Evolutionary conservation across 805 yeast species (phyloP).

Genomic region (Ogataea sp.): DNA sequence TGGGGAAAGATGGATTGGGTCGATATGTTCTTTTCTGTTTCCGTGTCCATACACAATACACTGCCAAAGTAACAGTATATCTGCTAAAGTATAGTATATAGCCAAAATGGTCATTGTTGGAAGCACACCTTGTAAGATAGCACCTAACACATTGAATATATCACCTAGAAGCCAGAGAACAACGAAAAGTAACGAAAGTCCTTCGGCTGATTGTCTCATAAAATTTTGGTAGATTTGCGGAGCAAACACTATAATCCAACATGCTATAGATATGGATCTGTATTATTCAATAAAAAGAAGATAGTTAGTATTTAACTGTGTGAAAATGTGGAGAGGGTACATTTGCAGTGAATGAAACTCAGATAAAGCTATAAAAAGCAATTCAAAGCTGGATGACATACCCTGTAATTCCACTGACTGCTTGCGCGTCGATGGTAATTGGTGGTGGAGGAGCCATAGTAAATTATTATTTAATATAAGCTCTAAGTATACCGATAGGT

Average conservation of each 20-base stretch:
- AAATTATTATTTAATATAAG: background rate
- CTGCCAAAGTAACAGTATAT: conserved; percentile 74
- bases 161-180: conserved; percentile 92
- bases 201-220: conserved; percentile 78
- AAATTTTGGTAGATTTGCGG: conserved; percentile 95
- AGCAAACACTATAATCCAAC: conserved; percentile 97
- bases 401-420: conserved; percentile 71
- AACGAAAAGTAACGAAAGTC: conserved; percentile 79
- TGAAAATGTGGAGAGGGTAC: no score
- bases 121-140: conserved; percentile 79
- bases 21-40: conserved; percentile 37
- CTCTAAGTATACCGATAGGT: no score
- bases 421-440: conserved; percentile 55
- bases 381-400: conserved; percentile 7
- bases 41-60: conserved; percentile 73
- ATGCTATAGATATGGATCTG: conserved; percentile 85
- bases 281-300: background rate
- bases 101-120: conserved; percentile 95
- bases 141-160: conserved; percentile 87
- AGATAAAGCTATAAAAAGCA: no score
- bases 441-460: conserved; percentile 60
- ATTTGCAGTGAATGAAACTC: no score
- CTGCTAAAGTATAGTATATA: conserved; percentile 87
- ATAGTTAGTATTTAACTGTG: no score
- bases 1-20: conserved; percentile 76